Percentiles rank a stretch among this genome's conserved stretches.
phyloP scores from a whole-genome alignment of 257 asterid species.

The Parsonsia alboflavescens region DNA sequence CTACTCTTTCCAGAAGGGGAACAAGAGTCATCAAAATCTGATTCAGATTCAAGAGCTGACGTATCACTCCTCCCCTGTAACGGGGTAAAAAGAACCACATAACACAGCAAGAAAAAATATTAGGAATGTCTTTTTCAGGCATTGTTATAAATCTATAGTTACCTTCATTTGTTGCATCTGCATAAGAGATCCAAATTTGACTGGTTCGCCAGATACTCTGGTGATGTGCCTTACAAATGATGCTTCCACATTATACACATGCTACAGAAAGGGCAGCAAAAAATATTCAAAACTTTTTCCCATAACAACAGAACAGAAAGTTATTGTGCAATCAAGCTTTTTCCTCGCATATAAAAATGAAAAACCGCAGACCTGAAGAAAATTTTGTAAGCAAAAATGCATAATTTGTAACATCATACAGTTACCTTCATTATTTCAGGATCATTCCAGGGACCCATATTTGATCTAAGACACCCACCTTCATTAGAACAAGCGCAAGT shows the following conservation, averaged over 20 bases:
- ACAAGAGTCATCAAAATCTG: conserved; percentile 49
- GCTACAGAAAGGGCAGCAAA: conserved; percentile 33
- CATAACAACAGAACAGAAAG: background rate
- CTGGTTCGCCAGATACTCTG: conserved; percentile 41
- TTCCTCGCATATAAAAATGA: background rate
- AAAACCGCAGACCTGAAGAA: background rate
- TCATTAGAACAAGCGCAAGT: conserved; percentile 72
- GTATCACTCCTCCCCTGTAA: conserved; percentile 57
- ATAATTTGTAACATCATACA: background rate
- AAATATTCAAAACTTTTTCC: background rate
- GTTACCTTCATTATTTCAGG: conserved; percentile 84
- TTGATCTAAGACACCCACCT: conserved; percentile 91
- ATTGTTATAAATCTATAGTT: background rate
- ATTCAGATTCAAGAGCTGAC: conserved; percentile 51
- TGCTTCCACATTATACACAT: conserved; percentile 54
- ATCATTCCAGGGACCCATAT: conserved; percentile 95
- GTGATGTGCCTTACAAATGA: conserved; percentile 39
- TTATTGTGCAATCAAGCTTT: background rate
- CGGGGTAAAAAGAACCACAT: conserved; percentile 8
- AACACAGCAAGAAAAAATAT: conserved; percentile 1
- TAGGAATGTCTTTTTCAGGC: background rate
- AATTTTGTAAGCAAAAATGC: background rate
- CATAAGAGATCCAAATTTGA: conserved; percentile 35
- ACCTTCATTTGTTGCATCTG: conserved; percentile 50
- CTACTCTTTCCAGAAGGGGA: conserved; percentile 42